These are phyloP conservation scores for Achaetomium macrosporum DNA, from an alignment of 2,329 filamentous ascomycete genomes.

Conservation along the genomic window DNA sequence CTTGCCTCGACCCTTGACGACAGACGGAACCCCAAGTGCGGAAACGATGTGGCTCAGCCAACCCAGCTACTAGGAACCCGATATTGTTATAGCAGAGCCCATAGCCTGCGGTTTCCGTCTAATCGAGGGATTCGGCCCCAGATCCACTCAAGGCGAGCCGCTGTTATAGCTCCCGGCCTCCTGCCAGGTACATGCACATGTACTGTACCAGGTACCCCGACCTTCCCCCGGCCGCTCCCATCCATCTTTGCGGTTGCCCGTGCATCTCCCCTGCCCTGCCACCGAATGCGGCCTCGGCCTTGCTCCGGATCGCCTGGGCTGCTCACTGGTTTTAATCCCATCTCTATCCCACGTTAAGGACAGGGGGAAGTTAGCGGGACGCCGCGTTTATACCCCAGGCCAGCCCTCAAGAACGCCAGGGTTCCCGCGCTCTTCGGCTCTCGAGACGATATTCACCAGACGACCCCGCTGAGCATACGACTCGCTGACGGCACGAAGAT, in stretches of 20 bases:
- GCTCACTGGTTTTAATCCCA: slow-evolving; percentile 43
- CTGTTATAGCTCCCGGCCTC: slow-evolving; percentile 36
- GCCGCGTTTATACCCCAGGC: slow-evolving; percentile 35
- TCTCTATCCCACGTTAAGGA: slow-evolving; percentile 39
- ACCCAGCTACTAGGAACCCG: slow-evolving; percentile 20
- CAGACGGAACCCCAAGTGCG: slow-evolving; percentile 16
- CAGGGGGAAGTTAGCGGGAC: slow-evolving; percentile 33
- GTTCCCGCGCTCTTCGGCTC: slow-evolving; percentile 37
- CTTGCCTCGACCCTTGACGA: slow-evolving; percentile 30
- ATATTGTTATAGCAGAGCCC: slow-evolving; percentile 23
- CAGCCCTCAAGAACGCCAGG: slow-evolving; percentile 36
- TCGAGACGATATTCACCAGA: slow-evolving; percentile 33
- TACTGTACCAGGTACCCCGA: slow-evolving; percentile 32
- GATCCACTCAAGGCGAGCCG: slow-evolving; percentile 26
- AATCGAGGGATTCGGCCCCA: slow-evolving; percentile 29
- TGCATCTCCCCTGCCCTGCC: slow-evolving; percentile 37
- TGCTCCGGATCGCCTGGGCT: slow-evolving; percentile 40
- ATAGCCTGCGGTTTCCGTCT: slow-evolving; percentile 31
- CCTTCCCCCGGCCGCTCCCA: slow-evolving; percentile 17
- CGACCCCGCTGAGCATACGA: slow-evolving; percentile 36
- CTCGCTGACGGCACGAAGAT: no score
- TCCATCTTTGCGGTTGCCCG: slow-evolving; percentile 30
- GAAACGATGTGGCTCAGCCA: slow-evolving; percentile 36
- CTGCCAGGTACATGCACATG: slow-evolving; percentile 24
- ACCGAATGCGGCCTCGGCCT: slow-evolving; percentile 42